Evolutionary conservation across 2,329 filamentous ascomycete species (phyloP).

Genomic region (Fusarium duplospermum): DNA sequence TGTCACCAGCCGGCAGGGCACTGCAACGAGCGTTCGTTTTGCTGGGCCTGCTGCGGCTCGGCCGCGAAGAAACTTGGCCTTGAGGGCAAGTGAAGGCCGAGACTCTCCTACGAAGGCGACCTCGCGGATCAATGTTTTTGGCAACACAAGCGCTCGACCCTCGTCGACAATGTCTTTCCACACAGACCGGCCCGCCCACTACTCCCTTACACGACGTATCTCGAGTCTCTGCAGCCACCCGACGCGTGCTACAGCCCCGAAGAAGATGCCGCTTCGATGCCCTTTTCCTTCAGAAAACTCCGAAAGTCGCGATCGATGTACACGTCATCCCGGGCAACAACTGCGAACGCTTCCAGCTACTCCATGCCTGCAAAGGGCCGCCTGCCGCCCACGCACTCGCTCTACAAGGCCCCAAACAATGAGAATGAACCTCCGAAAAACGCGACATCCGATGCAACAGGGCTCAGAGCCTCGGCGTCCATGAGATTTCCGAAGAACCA

Average conservation of each 20-base stretch:
- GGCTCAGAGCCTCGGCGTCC: conserved; percentile 63
- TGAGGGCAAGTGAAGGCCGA: conserved; percentile 46
- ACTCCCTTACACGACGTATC: conserved; percentile 40
- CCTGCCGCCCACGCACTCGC: conserved; percentile 18
- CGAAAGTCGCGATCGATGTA: conserved; percentile 69
- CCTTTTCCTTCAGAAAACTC: conserved; percentile 61
- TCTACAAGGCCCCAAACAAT: conserved; percentile 26
- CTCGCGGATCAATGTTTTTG: conserved; percentile 14
- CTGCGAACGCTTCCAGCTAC: conserved; percentile 24
- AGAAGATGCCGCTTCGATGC: conserved; percentile 60
- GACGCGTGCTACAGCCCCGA: conserved; percentile 60
- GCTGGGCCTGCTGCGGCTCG: conserved; percentile 50
- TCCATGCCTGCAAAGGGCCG: conserved; percentile 15
- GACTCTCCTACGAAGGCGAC: conserved; percentile 14
- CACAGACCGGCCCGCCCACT: conserved; percentile 9
- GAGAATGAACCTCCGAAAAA: conserved; percentile 45
- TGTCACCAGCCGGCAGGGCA: conserved; percentile 34
- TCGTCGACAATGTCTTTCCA: conserved; percentile 28
- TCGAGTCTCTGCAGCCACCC: conserved; percentile 45
- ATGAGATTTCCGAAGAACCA: conserved; percentile 63
- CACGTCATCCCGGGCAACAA: conserved; percentile 43
- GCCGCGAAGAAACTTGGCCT: conserved; percentile 45
- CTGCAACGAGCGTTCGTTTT: conserved; percentile 64
- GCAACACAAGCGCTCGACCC: conserved; percentile 27
- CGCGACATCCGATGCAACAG: neutral